Conservation (phyloP, 2,329 filamentous ascomycete species). For the Lachnellula cervina region DNA sequence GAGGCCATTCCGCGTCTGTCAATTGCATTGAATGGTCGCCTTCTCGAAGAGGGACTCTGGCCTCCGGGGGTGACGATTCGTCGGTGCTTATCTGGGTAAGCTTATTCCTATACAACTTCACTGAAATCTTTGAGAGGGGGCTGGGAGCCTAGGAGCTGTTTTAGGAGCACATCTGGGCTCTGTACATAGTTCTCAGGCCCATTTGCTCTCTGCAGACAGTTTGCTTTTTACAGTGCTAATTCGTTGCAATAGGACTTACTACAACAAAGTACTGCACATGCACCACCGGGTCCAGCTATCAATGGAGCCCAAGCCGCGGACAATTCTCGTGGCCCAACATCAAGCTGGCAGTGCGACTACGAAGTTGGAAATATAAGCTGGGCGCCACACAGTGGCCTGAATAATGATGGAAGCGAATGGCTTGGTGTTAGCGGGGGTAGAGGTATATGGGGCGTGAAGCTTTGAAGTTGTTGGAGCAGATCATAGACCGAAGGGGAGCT, state of each 20-base stretch:
- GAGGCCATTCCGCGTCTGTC: slow-evolving; percentile 77
- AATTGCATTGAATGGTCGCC: slow-evolving; percentile 98
- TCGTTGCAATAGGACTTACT: too few species aligned
- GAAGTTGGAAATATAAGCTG: slow-evolving; percentile 82
- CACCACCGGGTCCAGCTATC: slow-evolving; percentile 33
- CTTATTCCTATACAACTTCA: too few species aligned
- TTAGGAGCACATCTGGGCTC: too few species aligned
- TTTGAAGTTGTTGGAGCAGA: slow-evolving; percentile 19
- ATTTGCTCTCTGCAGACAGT: too few species aligned
- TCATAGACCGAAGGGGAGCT: slow-evolving; percentile 13
- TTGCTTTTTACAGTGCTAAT: too few species aligned
- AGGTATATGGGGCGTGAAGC: slow-evolving; percentile 65
- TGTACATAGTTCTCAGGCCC: too few species aligned
- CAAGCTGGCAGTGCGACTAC: slow-evolving; percentile 80
- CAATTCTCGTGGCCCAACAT: slow-evolving; percentile 62
- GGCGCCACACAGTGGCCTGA: slow-evolving; percentile 67
- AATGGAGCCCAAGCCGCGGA: slow-evolving; percentile 50
- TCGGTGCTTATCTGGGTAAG: slow-evolving; percentile 80
- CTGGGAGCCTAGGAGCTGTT: too few species aligned
- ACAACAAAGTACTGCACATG: slow-evolving; percentile 42
- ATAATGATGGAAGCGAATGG: slow-evolving; percentile 72
- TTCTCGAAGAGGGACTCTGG: slow-evolving; percentile 76
- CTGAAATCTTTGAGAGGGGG: too few species aligned
- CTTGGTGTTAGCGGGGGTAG: slow-evolving; percentile 75
- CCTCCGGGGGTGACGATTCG: slow-evolving; percentile 87